Evolutionary conservation across 2,329 filamentous ascomycete genomes (phyloP).

Genomic region (Kalmusia sp.): DNA sequence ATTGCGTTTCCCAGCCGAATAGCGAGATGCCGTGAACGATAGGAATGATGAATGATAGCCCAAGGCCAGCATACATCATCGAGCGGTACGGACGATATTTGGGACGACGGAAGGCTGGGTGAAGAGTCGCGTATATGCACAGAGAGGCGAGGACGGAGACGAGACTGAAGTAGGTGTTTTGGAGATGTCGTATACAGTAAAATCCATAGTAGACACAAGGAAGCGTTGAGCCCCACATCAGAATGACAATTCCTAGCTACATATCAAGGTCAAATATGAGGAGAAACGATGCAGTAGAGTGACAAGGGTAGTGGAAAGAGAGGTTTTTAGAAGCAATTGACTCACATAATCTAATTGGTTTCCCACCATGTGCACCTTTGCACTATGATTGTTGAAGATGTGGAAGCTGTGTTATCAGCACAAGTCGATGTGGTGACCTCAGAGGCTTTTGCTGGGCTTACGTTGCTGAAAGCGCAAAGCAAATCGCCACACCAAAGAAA

Average conservation of each 20-base stretch:
- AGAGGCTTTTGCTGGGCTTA: slow-evolving; percentile 26
- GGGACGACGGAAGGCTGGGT: slow-evolving; percentile 21
- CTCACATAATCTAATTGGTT: slow-evolving; percentile 23
- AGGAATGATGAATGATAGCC: neutral
- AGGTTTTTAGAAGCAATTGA: too few relatives aligned
- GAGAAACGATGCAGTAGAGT: neutral
- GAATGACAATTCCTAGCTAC: slow-evolving; percentile 23
- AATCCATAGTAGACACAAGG: slow-evolving; percentile 25
- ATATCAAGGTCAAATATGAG: neutral
- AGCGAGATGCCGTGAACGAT: neutral
- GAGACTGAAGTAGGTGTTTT: slow-evolving; percentile 18
- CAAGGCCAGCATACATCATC: slow-evolving; percentile 15
- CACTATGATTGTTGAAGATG: slow-evolving; percentile 25
- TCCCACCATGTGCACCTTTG: slow-evolving; percentile 8
- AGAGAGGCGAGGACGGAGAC: slow-evolving; percentile 17
- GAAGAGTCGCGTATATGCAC: slow-evolving; percentile 18
- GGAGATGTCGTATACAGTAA: slow-evolving; percentile 15
- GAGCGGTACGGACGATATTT: slow-evolving; percentile 16
- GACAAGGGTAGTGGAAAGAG: too few relatives aligned
- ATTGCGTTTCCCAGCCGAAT: too few relatives aligned
- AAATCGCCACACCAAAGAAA: slow-evolving; percentile 54
- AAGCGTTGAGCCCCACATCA: slow-evolving; percentile 26
- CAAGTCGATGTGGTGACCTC: neutral
- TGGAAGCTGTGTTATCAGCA: slow-evolving; percentile 16
- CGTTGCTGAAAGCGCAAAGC: slow-evolving; percentile 56